phyloP scores from a whole-genome alignment of 345 rosid genomes.

The Diplotaxis tenuifolia region DNA sequence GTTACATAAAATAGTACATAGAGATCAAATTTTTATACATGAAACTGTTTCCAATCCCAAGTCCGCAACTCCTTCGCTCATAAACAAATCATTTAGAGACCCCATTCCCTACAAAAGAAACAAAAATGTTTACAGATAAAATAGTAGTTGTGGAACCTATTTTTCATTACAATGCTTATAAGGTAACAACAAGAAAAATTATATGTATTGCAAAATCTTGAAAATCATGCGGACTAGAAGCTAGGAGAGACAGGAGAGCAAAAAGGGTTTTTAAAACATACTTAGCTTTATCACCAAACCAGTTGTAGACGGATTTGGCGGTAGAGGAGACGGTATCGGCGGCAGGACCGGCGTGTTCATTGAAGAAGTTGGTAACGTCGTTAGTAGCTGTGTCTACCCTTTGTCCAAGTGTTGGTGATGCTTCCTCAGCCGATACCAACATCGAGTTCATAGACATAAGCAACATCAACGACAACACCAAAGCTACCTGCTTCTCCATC shows the following conservation, averaged over 20 bases:
- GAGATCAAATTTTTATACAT: conserved; percentile 2
- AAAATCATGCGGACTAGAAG: conserved; percentile 4
- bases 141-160: background rate
- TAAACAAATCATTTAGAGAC: conserved; percentile 10
- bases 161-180: background rate
- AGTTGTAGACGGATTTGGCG: conserved; percentile 22
- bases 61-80: conserved; percentile 6
- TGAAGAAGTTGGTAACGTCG: conserved; percentile 21
- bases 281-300: conserved; percentile 30
- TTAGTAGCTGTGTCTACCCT: conserved; percentile 22
- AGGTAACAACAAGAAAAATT: background rate
- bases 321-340: conserved; percentile 22
- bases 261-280: background rate
- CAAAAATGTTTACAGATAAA: background rate
- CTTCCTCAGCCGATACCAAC: conserved; percentile 27
- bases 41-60: background rate
- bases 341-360: conserved; percentile 30
- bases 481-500: conserved; percentile 35
- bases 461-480: conserved; percentile 35
- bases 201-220: background rate
- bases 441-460: background rate
- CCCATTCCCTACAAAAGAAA: conserved; percentile 25
- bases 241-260: background rate
- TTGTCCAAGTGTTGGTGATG: conserved; percentile 33
- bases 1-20: conserved; percentile 7